Evolutionary conservation across 192 early-diverging fungal species (phyloP).

Genomic region (Coemansia sp.): DNA sequence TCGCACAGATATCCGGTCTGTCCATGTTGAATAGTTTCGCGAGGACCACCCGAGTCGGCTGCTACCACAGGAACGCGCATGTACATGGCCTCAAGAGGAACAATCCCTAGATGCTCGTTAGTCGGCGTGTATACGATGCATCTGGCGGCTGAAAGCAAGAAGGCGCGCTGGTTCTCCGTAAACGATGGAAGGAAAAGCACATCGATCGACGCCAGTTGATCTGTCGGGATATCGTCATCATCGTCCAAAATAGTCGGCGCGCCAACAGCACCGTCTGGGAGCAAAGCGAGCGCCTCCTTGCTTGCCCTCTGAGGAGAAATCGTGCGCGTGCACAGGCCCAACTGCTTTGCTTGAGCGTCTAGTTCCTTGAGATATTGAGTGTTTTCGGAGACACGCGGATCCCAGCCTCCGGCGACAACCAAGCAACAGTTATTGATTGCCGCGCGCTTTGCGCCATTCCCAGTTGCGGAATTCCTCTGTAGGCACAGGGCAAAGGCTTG

Average conservation of each 20-base stretch:
- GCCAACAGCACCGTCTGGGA: constrained; percentile 15
- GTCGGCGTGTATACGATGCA: constrained; percentile 88
- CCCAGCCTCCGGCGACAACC: constrained; percentile 91
- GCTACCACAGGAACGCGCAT: constrained; percentile 85
- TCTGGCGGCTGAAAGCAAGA: constrained; percentile 63
- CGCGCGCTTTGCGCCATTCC: neutral
- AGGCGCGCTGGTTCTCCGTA: constrained; percentile 76
- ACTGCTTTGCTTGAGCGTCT: constrained; percentile 54
- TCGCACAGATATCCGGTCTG: constrained; percentile 79
- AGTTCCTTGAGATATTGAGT: constrained; percentile 80
- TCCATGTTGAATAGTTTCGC: constrained; percentile 74
- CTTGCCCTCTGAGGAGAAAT: constrained; percentile 23
- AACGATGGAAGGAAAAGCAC: constrained; percentile 92
- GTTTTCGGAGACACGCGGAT: constrained; percentile 83
- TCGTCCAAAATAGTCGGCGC: constrained; percentile 19
- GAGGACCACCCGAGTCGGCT: constrained; percentile 81
- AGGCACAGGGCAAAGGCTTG: constrained; percentile 62
- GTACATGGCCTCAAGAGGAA: constrained; percentile 97
- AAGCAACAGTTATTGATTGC: constrained; percentile 41
- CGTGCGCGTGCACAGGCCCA: constrained; percentile 45
- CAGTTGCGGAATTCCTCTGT: neutral
- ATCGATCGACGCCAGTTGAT: constrained; percentile 53
- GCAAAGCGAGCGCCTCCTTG: constrained; percentile 16
- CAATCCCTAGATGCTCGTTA: constrained; percentile 96
- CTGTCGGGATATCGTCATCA: neutral